These are phyloP conservation scores for Circinella umbellata DNA, from an alignment of 371 early-diverging fungal genomes.

Conservation along the genomic window DNA sequence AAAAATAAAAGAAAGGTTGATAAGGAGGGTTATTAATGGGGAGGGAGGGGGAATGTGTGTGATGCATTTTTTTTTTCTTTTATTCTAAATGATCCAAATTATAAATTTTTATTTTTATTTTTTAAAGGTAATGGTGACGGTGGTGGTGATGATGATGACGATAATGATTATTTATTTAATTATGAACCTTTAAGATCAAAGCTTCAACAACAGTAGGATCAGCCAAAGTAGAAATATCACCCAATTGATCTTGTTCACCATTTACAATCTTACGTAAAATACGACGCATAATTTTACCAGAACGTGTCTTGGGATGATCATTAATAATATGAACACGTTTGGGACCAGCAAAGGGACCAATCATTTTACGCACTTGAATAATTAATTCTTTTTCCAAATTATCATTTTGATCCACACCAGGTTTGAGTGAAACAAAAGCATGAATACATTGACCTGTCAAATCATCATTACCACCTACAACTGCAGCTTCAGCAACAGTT, in stretches of 20 bases:
- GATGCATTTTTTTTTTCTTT: too few species aligned
- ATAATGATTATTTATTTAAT: background rate
- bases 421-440: slow-evolving; percentile 77
- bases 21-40: too few species aligned
- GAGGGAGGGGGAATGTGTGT: too few species aligned
- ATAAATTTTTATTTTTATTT: too few species aligned
- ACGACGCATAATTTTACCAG: slow-evolving; percentile 96
- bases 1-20: background rate
- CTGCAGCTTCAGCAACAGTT: slow-evolving; percentile 93
- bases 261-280: slow-evolving; percentile 92
- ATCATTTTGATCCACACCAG: slow-evolving; percentile 41
- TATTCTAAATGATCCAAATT: too few species aligned
- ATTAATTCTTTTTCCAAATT: slow-evolving; percentile 69
- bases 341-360: slow-evolving; percentile 95
- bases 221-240: slow-evolving; percentile 88
- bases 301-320: slow-evolving; percentile 97
- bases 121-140: too few species aligned
- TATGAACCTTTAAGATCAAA: slow-evolving; percentile 20
- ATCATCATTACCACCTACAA: slow-evolving; percentile 91
- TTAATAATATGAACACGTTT: slow-evolving; percentile 82
- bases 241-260: slow-evolving; percentile 84
- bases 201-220: slow-evolving; percentile 61
- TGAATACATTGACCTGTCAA: slow-evolving; percentile 90
- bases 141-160: too few species aligned
- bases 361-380: slow-evolving; percentile 81